Base-by-base conservation (phyloP, 129 eudicot genomes). In the Rutidosis leptorrhynchoides region DNA sequence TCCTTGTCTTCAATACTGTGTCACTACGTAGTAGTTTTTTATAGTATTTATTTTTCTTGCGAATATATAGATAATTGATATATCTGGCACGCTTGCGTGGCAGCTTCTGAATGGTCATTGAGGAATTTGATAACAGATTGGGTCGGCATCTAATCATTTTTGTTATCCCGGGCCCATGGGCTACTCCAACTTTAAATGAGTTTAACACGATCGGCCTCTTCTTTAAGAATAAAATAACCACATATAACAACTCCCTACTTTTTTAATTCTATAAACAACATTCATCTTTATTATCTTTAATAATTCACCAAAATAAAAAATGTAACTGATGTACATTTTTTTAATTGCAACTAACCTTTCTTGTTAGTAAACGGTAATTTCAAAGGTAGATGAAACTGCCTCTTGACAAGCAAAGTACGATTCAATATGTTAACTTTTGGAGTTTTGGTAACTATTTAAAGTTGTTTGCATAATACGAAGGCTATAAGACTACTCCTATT, bases 71-170 rank as follows among this genome's bases (percentile, higher is more conserved):
- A 12, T n/a, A 28, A n/a, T 29, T 29, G 65, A 59, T 59, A 59
- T 59, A 59, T 59, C 46, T 59, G n/a, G 43, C 43, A 59, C 30
- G 65, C 65, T 59, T 59, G 30, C 30, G 16, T 59, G 65, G 46
- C 42, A 59, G 14, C 23, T 3, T 29, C 17, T 59, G 16, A 59
- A 15, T 59, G 65, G 65, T 8, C 45, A 16, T 59, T 28, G 26
- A 29, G 46, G 65, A 59, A 59, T 59, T 58, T 30, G 15, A 33
- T n/a, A 29, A 60, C 6, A 33, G 65, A 60, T 60, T 17, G 65
- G 65, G 65, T 30, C 65, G 65, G 17, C 65, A 60, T 60, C 65
- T 30, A 60, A 60, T 60, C 65, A 60, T 60, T 60, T 60, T 29
- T 60, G 46, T 28, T 46, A 60, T 24, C 62, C 22, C 1, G 12